Base-by-base conservation (phyloP, 192 early-diverging fungal genomes). In the Helicostylum pulchrum region DNA sequence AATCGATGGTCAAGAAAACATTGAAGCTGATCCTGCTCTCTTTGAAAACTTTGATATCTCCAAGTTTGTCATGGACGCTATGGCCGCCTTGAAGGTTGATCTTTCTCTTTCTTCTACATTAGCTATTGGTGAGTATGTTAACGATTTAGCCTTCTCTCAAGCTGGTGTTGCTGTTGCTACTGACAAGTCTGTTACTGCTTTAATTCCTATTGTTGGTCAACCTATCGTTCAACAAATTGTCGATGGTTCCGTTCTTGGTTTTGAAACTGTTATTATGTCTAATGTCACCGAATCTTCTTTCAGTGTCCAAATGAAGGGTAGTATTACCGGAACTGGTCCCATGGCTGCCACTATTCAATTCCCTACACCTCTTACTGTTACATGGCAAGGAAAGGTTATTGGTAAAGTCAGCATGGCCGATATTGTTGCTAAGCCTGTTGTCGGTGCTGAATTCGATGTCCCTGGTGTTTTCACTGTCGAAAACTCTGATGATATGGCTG, bases 221-320 rank as follows among this genome's bases (percentile, higher is more conserved):
- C 84, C 84, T 23, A 80, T 85, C 68, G 84, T 81, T 12, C 79
- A 80, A 64, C 60, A 68, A 8, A 78, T 85, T 64, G 78, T 85
- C 36, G 65, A 57, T 53, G 67, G 26, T 48, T 72, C 78, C 3
- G 32, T 34, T 12, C 67, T 82, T 52, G 61, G 62, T 31, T 78
- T 82, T 56, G 58, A 77, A 10, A 62, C 68, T 6, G 51, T 82
- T 26, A 56, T 61, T 2, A 61, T 82, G 26, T 67, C 67, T 30
- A 46, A 61, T 4, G 75, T 78, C 9, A 77, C 82, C 14, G 72
- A 81, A 26, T 52, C 63, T 30, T 57, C 53, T 10, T 73, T 77
- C 65, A 78, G 78, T 46, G 78, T 81, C 60, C 69, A 65, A 12
- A 58, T 84, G 64, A 67, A 62, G 10, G 82, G 82, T 68, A 51